Conservation (phyloP, 1,284 basidiomycete species). For the Cutaneotrichosporon sp. region DNA sequence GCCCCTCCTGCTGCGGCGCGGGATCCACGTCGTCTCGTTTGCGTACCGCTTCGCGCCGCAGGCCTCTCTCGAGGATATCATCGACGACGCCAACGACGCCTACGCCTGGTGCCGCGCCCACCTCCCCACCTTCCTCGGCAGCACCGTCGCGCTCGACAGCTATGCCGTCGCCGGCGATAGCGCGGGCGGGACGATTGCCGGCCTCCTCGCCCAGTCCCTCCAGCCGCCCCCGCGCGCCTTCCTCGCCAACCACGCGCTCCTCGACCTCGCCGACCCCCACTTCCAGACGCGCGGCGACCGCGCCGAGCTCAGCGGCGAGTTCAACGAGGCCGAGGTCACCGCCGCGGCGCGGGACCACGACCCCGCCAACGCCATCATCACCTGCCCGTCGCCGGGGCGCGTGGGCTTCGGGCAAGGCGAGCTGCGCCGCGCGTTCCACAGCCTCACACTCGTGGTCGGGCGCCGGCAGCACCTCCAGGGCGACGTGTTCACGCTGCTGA, state of each 20-base stretch:
- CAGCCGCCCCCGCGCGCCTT: conserved; percentile 30
- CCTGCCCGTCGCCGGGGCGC: not conserved
- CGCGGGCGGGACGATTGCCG: conserved; percentile 35
- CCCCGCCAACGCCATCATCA: conserved; percentile 11
- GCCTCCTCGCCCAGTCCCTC: conserved; percentile 16
- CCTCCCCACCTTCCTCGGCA: conserved; percentile 15
- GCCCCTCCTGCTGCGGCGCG: conserved; percentile 15
- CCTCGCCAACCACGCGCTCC: conserved; percentile 31
- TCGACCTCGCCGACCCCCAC: conserved; percentile 29
- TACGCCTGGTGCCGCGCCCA: conserved; percentile 19
- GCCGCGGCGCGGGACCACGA: conserved; percentile 18
- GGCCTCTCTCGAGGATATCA: conserved; percentile 20
- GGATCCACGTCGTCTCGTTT: conserved; percentile 22
- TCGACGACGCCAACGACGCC: conserved; percentile 21
- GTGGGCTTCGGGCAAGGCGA: not conserved
- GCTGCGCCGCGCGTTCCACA: conserved; percentile 1
- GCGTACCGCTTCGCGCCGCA: conserved; percentile 26
- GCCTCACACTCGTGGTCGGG: conserved; percentile 18
- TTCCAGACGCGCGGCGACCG: conserved; percentile 7
- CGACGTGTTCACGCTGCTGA: conserved; percentile 14
- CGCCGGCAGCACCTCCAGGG: conserved; percentile 2
- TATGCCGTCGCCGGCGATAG: conserved; percentile 38
- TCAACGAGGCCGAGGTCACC: conserved; percentile 28
- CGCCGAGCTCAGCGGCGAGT: conserved; percentile 9
- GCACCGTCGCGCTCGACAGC: conserved; percentile 24